phyloP scores from a whole-genome alignment of 768 basidiomycete genomes.

The Artomyces pyxidatus region DNA sequence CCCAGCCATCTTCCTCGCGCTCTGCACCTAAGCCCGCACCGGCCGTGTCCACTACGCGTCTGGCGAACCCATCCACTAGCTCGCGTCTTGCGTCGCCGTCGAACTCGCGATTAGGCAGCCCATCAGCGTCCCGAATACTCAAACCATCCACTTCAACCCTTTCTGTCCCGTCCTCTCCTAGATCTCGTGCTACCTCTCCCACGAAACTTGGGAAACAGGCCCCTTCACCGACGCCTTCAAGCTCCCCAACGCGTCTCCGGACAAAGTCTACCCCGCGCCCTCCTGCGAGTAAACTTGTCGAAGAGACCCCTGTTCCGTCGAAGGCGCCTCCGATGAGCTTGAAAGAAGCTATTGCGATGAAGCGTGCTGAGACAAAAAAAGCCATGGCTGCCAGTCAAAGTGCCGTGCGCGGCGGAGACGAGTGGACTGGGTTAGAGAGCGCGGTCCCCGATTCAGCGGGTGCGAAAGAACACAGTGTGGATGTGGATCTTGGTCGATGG shows the following conservation, averaged over 20 bases:
- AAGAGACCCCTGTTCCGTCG: conserved; percentile 18
- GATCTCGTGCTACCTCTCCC: background rate
- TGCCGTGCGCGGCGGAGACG: conserved; percentile 22
- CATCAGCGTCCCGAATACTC: background rate
- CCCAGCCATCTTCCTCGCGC: conserved; percentile 25
- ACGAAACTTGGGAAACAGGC: background rate
- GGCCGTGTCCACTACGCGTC: background rate
- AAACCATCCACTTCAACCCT: background rate
- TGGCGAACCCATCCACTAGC: background rate
- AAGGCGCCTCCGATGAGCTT: conserved; percentile 39
- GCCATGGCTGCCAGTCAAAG: conserved; percentile 22
- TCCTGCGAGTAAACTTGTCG: conserved; percentile 19
- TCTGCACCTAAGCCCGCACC: conserved; percentile 22
- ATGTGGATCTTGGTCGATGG: conserved; percentile 54
- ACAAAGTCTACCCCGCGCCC: conserved; percentile 30
- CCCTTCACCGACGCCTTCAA: background rate
- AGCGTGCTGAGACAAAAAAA: conserved; percentile 73
- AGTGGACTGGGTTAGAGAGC: conserved; percentile 41
- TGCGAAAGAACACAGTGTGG: conserved; percentile 32
- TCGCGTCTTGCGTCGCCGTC: background rate
- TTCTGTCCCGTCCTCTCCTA: background rate
- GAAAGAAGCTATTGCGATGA: conserved; percentile 73
- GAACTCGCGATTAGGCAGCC: background rate
- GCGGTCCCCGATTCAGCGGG: conserved; percentile 26
- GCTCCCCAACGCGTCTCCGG: conserved; percentile 8